phyloP scores from a whole-genome alignment of 2,329 filamentous ascomycete species.

The Monilinia fructigena region DNA sequence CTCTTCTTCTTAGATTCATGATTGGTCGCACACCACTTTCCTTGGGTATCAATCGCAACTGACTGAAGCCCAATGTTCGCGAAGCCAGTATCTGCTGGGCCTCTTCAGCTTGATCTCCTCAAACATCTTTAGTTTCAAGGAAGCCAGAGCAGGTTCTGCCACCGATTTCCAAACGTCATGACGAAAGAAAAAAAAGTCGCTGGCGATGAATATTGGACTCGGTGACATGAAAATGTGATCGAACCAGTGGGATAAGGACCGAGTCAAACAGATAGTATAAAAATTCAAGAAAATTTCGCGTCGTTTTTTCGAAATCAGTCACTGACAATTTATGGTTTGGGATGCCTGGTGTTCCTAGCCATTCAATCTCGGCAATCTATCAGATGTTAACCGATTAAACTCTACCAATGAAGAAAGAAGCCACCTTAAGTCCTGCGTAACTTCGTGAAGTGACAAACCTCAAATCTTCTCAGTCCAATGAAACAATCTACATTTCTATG shows the following conservation, averaged over 20 bases:
- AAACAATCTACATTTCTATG: slow-evolving; percentile 74
- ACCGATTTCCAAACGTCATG: slow-evolving; percentile 87
- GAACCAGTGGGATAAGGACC: slow-evolving; percentile 79
- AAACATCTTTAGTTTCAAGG: slow-evolving; percentile 71
- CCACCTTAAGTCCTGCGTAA: slow-evolving; percentile 73
- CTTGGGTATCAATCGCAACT: slow-evolving; percentile 82
- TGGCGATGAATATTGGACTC: slow-evolving; percentile 81
- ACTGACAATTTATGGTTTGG: slow-evolving; percentile 58
- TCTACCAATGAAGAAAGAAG: slow-evolving; percentile 21
- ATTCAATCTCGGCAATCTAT: slow-evolving; percentile 66
- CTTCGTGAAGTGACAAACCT: slow-evolving; percentile 77
- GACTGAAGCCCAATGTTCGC: slow-evolving; percentile 71
- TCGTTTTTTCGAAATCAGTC: slow-evolving; percentile 76
- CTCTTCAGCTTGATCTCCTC: slow-evolving; percentile 65
- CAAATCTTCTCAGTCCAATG: slow-evolving; percentile 73
- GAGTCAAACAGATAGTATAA: slow-evolving; percentile 94
- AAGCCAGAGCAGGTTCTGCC: slow-evolving; percentile 67
- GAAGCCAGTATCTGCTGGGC: slow-evolving; percentile 59
- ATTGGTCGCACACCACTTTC: slow-evolving; percentile 74
- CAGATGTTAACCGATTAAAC: slow-evolving; percentile 16
- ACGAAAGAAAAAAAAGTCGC: slow-evolving; percentile 83
- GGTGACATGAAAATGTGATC: slow-evolving; percentile 89
- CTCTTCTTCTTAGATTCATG: slow-evolving; percentile 74
- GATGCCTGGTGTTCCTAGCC: slow-evolving; percentile 63
- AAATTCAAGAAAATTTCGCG: slow-evolving; percentile 77